Evolutionary conservation across 1,139 yeast species (phyloP).

Genomic region (Yamadazyma triangularis): DNA sequence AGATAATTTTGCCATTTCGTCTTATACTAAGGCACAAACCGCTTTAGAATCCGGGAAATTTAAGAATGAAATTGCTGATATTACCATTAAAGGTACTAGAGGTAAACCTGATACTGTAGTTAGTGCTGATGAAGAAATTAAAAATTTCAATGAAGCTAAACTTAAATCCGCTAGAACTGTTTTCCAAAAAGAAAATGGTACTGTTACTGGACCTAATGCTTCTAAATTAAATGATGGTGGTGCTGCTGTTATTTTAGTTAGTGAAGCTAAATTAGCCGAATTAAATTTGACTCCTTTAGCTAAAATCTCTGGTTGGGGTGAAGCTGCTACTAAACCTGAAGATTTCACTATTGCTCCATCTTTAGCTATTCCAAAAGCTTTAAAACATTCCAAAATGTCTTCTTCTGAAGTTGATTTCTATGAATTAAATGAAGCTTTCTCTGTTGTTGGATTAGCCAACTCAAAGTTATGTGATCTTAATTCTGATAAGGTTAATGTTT

Average conservation of each 20-base stretch:
- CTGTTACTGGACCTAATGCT: constrained; percentile 96
- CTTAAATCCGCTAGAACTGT: constrained; percentile 84
- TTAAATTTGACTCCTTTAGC: constrained; percentile 86
- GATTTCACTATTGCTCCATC: constrained; percentile 96
- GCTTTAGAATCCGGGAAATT: constrained; percentile 83
- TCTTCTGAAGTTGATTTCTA: constrained; percentile 64
- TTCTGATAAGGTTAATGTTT: constrained; percentile 73
- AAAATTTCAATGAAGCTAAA: constrained; percentile 70
- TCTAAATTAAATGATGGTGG: constrained; percentile 96
- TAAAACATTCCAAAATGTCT: constrained; percentile 73
- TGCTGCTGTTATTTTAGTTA: constrained; percentile 86
- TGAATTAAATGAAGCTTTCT: constrained; percentile 95
- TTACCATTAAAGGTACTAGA: constrained; percentile 83
- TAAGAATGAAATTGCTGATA: constrained; percentile 73
- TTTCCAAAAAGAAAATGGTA: constrained; percentile 86
- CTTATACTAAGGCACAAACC: constrained; percentile 73
- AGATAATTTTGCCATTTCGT: constrained; percentile 63
- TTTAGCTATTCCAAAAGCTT: constrained; percentile 90
- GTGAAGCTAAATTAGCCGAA: constrained; percentile 78
- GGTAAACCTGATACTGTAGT: constrained; percentile 85
- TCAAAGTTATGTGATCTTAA: constrained; percentile 66
- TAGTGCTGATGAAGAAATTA: constrained; percentile 67
- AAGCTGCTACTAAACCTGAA: constrained; percentile 91
- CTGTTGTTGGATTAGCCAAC: constrained; percentile 93
- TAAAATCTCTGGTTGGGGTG: constrained; percentile 91